Base-by-base conservation (phyloP, 805 yeast genomes). In the Zygosaccharomyces lentus region DNA sequence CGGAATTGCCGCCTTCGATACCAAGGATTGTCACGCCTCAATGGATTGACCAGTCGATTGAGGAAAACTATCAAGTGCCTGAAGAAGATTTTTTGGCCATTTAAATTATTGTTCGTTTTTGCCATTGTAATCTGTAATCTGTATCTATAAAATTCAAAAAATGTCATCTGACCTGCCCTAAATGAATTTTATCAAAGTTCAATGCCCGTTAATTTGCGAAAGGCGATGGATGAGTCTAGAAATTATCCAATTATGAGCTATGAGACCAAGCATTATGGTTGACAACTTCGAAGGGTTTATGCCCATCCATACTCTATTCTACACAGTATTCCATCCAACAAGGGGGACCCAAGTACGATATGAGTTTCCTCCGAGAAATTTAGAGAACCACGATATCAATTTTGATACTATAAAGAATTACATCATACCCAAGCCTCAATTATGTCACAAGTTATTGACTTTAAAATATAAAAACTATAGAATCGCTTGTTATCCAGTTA, bases 271-370 rank as follows among this genome's bases (percentile, higher is more conserved):
- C 16, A 25, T 15, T 25, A 62, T 61, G 65, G 47, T 50, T n/a
- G 51, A 50, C 24, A 53, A 51, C n/a, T 64, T 63, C 36, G 61
- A 59, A 64, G 96, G 96, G 16, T 89, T 90, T 60, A 84, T 83
- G 6, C 96, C 95, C n/a, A 88, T 93, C 13, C 74, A 79, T 47
- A 93, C 96, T 1, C 72, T 89, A 37, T 90, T 93, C 64, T 93
- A 87, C 64, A 81, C 96, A 0, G 87, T 87, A 0, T 93, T 93
- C 66, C 97, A 93, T 58, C 97, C 97, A 0, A 86, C 93, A 0
- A 96, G 89, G 58, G 99, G 99, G 1, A 84, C 98, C 0, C 88
- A 89, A 66, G 90, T 91, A 5, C 76, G 86, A 4, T 86, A 85
- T 57, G 96, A 93, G 62, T 95, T 88, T 0, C 99, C 99, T 2